Conservation (phyloP, 2,329 filamentous ascomycete species). For the Pseudocercospora eumusae region DNA sequence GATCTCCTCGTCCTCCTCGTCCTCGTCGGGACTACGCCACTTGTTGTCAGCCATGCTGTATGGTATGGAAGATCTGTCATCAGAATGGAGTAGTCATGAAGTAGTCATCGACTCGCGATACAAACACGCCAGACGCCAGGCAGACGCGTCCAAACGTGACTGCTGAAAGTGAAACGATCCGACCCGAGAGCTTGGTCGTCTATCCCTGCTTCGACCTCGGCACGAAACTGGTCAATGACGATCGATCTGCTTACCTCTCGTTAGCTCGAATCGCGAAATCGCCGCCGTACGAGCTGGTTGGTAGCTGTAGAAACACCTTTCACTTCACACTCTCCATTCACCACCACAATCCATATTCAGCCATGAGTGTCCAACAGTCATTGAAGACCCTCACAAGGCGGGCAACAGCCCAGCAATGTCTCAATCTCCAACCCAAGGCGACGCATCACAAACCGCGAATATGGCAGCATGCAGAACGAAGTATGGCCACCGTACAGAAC, state of each 20-base stretch:
- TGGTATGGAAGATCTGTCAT: constrained; percentile 18
- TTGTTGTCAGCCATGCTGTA: constrained; percentile 30
- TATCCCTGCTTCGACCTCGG: constrained; percentile 1
- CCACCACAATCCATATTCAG: constrained; percentile 5
- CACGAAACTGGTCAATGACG: not conserved
- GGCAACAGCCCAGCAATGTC: constrained; percentile 33
- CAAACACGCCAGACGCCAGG: not conserved
- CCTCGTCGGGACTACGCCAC: constrained; percentile 45
- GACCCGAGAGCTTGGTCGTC: not conserved
- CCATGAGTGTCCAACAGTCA: constrained; percentile 35
- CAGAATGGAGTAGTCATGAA: not conserved
- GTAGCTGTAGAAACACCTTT: not conserved
- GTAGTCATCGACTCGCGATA: too few relatives aligned
- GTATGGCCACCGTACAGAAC: constrained; percentile 54
- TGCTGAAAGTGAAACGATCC: not conserved
- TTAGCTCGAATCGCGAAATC: not conserved
- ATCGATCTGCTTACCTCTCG: constrained; percentile 3
- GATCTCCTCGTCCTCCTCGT: constrained; percentile 67
- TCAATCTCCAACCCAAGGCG: constrained; percentile 25
- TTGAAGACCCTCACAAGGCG: constrained; percentile 36
- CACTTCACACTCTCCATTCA: not conserved
- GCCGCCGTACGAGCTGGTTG: too few relatives aligned
- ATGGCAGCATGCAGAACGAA: constrained; percentile 33
- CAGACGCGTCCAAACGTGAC: not conserved
- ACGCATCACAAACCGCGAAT: constrained; percentile 29